Percentiles rank a stretch among this genome's conserved stretches.
These are phyloP conservation scores for Neoarthrinium moseri DNA, from an alignment of 2,329 filamentous ascomycete species.

Conservation along the genomic window DNA sequence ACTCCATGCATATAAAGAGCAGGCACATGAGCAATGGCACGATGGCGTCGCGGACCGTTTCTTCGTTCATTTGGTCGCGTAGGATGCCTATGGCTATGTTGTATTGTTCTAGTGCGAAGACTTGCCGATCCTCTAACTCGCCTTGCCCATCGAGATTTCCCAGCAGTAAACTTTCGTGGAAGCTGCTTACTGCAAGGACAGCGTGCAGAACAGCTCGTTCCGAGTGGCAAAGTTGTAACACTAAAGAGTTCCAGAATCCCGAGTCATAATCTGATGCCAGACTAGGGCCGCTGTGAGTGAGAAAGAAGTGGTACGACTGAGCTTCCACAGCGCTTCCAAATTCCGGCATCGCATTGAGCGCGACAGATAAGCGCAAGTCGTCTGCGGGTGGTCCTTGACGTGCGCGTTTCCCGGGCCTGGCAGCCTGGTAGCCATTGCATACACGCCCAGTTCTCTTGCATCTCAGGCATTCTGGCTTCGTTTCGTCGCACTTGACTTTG, in stretches of 20 bases:
- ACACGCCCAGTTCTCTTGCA: not conserved
- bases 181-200: not conserved
- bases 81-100: not conserved
- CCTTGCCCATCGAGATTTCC: not conserved
- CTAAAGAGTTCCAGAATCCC: not conserved
- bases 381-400: not conserved
- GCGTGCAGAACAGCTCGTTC: not conserved
- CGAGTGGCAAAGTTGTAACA: not conserved
- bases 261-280: not conserved
- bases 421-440: not conserved
- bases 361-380: not conserved
- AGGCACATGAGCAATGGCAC: not conserved
- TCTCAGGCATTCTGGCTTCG: not conserved
- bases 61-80: not conserved
- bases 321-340: not conserved
- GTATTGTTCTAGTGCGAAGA: not conserved
- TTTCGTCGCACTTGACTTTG: conserved; percentile 2
- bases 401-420: not conserved
- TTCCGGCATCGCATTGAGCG: not conserved
- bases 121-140: too few species aligned
- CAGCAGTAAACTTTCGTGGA: not conserved
- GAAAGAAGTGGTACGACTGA: not conserved
- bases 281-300: not conserved
- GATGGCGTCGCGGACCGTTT: not conserved
- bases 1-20: conserved; percentile 2